Percentiles rank a stretch among this genome's conserved stretches.
These are phyloP conservation scores for Rosa chinensis DNA, from an alignment of 306 rosid genomes.

Conservation along the genomic window DNA sequence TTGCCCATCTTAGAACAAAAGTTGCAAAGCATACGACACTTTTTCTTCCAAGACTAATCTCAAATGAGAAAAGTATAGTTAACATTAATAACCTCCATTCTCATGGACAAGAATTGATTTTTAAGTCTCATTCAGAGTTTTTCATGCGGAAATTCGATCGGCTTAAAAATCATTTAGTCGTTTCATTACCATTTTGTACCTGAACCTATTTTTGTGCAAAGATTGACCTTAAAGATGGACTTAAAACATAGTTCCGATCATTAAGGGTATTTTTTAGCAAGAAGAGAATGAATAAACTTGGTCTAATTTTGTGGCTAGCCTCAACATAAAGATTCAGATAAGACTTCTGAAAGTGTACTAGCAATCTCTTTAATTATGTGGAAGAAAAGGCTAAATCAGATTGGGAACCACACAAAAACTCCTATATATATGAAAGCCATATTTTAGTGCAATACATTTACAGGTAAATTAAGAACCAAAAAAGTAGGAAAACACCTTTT, in stretches of 20 bases:
- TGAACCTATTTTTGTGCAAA: background rate
- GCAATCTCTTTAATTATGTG: background rate
- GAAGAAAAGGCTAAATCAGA: slow-evolving; percentile 5
- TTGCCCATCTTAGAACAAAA: background rate
- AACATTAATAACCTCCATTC: background rate
- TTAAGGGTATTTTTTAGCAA: background rate
- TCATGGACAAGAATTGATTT: background rate
- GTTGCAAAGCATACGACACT: background rate
- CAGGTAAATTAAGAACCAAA: slow-evolving; percentile 14
- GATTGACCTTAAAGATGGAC: background rate
- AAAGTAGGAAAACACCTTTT: slow-evolving; percentile 9
- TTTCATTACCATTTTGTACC: background rate
- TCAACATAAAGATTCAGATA: background rate
- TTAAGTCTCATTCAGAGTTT: background rate
- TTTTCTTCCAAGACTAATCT: background rate
- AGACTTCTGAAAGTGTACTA: background rate
- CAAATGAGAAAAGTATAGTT: background rate
- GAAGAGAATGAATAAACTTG: background rate
- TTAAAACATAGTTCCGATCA: background rate
- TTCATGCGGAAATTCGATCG: too few relatives aligned
- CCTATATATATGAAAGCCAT: slow-evolving; percentile 17
- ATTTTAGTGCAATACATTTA: slow-evolving; percentile 18
- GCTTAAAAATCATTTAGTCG: background rate
- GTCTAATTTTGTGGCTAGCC: background rate
- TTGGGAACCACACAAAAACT: slow-evolving; percentile 21